These are phyloP conservation scores for Pseudopediastrum boryanum DNA, from an alignment of 139 green algal genomes.

Conservation along the genomic window DNA sequence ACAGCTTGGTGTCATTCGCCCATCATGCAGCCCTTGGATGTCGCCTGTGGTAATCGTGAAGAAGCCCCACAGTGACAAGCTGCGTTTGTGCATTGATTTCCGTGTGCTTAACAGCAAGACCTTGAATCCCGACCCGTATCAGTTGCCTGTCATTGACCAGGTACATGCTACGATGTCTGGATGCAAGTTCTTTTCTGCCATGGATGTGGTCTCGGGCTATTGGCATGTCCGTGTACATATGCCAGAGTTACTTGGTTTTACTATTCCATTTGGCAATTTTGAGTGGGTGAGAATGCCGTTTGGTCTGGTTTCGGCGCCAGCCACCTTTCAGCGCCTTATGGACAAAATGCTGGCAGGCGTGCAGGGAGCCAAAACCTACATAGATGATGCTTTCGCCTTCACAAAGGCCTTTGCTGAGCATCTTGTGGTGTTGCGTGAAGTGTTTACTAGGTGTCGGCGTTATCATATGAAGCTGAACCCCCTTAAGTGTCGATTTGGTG, in stretches of 20 bases:
- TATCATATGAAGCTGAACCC: constrained; percentile 33
- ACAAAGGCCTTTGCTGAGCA: constrained; percentile 21
- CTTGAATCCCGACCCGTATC: constrained; percentile 6
- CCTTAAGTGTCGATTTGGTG: constrained; percentile 32
- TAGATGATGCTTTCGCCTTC: constrained; percentile 36
- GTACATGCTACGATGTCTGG: constrained; percentile 9
- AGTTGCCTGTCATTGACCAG: constrained; percentile 6
- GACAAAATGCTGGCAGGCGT: constrained; percentile 4
- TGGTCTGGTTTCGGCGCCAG: constrained; percentile 22
- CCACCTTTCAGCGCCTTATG: constrained; percentile 40
- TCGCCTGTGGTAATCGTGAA: constrained; percentile 21
- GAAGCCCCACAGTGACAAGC: constrained; percentile 10
- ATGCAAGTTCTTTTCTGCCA: neutral
- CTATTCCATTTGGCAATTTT: constrained; percentile 15
- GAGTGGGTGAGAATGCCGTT: constrained; percentile 7
- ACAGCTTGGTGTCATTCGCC: constrained; percentile 5
- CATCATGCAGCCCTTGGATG: constrained; percentile 3
- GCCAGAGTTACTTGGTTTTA: constrained; percentile 4
- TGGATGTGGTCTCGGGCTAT: constrained; percentile 20
- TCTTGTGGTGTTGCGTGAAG: neutral
- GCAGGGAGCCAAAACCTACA: constrained; percentile 18
- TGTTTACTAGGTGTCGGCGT: neutral
- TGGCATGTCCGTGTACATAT: constrained; percentile 8
- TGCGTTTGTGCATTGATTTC: neutral
- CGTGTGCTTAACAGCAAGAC: neutral